These are phyloP conservation scores for Entomortierella beljakovae DNA, from an alignment of 192 early-diverging fungal species.

Conservation along the genomic window DNA sequence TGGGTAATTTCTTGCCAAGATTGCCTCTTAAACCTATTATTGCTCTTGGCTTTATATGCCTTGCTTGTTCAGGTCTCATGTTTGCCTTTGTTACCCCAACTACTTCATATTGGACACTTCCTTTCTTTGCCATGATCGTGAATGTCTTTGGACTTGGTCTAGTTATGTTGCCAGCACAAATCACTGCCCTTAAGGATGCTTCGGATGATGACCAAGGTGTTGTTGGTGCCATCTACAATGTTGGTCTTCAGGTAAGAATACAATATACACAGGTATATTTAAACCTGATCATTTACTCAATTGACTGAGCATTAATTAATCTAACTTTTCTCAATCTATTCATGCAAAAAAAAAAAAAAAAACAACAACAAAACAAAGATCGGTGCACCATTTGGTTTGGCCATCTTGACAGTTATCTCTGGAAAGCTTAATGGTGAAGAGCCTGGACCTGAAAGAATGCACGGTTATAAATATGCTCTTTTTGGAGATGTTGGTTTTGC, in stretches of 20 bases:
- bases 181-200: constrained; percentile 43
- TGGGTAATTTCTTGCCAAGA: constrained; percentile 53
- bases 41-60: constrained; percentile 19
- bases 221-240: constrained; percentile 54
- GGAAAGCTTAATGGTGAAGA: constrained; percentile 41
- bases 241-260: constrained; percentile 46
- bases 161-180: constrained; percentile 49
- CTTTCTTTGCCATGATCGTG: constrained; percentile 28
- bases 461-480: constrained; percentile 44
- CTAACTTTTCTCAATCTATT: background rate
- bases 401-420: constrained; percentile 54
- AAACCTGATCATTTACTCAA: too few species aligned
- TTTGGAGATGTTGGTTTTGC: constrained; percentile 27
- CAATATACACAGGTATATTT: too few species aligned
- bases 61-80: constrained; percentile 19
- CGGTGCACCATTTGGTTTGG: constrained; percentile 51
- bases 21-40: constrained; percentile 42
- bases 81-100: constrained; percentile 39
- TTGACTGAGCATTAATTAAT: background rate
- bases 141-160: constrained; percentile 48
- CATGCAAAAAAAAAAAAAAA: too few species aligned
- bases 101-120: constrained; percentile 38
- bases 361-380: constrained; percentile 10
- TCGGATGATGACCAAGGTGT: constrained; percentile 53
- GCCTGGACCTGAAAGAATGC: constrained; percentile 24